A percentile compares a stretch with the other conserved stretches of the same genome.
These are phyloP conservation scores for Willaertia magna DNA, from an alignment of 208 protist species.

Conservation along the genomic window DNA sequence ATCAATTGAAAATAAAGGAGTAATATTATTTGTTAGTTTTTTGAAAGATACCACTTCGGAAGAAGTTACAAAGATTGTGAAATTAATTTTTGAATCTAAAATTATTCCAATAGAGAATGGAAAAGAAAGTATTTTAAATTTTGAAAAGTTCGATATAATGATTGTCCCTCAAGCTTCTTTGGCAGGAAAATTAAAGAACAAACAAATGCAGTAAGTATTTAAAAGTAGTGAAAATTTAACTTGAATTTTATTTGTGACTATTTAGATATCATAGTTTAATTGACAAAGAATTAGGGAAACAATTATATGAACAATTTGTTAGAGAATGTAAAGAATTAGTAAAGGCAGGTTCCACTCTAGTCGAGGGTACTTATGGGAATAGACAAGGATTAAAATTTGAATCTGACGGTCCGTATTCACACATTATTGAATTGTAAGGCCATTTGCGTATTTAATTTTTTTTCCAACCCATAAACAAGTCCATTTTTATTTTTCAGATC, in stretches of 20 bases:
- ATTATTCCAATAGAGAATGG: neutral
- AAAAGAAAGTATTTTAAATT: neutral
- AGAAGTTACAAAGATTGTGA: neutral
- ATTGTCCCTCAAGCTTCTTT: conserved; percentile 65
- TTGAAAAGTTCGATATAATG: conserved; percentile 40
- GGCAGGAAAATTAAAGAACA: conserved; percentile 60
- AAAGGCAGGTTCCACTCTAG: conserved; percentile 21
- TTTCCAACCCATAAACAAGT: too few relatives aligned
- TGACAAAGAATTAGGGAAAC: neutral
- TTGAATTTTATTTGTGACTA: too few relatives aligned
- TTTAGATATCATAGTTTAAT: conserved; percentile 36
- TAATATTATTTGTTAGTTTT: neutral
- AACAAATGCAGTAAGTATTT: conserved; percentile 60
- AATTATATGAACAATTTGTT: neutral
- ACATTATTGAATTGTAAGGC: conserved; percentile 58
- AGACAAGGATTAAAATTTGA: conserved; percentile 53
- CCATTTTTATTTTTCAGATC: too few relatives aligned
- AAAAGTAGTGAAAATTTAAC: too few relatives aligned
- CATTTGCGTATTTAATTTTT: too few relatives aligned
- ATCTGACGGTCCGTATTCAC: conserved; percentile 59
- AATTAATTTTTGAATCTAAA: neutral
- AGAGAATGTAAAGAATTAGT: neutral
- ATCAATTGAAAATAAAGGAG: neutral
- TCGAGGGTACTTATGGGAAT: conserved; percentile 62
- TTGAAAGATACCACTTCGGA: neutral